Percentiles rank a stretch among this genome's conserved stretches.
Conservation (phyloP, 225 moss, liverwort and hornwort species). For the Ulota crispa region DNA sequence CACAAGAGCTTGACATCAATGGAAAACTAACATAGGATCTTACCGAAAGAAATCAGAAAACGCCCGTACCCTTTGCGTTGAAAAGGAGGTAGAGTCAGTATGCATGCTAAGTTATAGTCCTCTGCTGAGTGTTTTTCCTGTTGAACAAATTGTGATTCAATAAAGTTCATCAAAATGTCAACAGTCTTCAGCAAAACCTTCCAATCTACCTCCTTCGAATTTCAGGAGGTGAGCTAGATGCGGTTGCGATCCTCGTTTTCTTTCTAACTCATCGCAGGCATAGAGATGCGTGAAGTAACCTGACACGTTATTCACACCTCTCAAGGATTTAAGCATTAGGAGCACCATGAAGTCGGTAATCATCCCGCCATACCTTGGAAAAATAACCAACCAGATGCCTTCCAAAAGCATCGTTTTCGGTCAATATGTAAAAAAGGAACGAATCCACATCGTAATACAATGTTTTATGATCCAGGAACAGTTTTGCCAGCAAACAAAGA, state of each 20-base stretch:
- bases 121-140: conserved; percentile 94
- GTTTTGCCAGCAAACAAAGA: conserved; percentile 84
- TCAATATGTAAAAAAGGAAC: conserved; percentile 90
- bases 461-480: conserved; percentile 98
- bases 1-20: background rate
- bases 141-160: conserved; percentile 17
- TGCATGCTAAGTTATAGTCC: conserved; percentile 96
- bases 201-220: conserved; percentile 2
- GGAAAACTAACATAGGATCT: conserved; percentile 11
- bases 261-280: conserved; percentile 5
- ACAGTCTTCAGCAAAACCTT: conserved; percentile 18
- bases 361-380: conserved; percentile 70
- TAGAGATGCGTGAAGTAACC: conserved; percentile 8
- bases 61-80: conserved; percentile 98
- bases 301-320: conserved; percentile 5
- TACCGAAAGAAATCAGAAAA: conserved; percentile 94
- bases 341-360: conserved; percentile 17
- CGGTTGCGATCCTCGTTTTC: conserved; percentile 2
- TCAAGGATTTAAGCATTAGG: conserved; percentile 13
- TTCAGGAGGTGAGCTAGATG: background rate
- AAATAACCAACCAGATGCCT: conserved; percentile 94
- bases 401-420: conserved; percentile 73
- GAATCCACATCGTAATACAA: conserved; percentile 96
- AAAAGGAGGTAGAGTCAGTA: conserved; percentile 89
- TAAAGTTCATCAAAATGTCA: conserved; percentile 19